Percentiles rank a stretch among this genome's conserved stretches.
These are phyloP conservation scores for Didymella glomerata DNA, from an alignment of 2,329 filamentous ascomycete species.

Conservation along the genomic window DNA sequence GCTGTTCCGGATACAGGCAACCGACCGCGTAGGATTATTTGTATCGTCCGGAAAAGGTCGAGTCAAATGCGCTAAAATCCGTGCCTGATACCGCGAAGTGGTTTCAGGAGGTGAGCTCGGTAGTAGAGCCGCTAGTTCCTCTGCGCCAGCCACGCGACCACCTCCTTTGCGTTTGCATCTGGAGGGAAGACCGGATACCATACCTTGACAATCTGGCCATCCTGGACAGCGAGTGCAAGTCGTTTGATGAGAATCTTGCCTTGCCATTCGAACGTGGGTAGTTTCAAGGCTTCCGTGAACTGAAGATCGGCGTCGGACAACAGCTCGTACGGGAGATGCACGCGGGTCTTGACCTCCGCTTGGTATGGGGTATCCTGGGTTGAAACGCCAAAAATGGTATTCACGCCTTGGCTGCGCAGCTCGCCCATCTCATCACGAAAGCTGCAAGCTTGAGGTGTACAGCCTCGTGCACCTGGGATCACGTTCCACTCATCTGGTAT, in stretches of 20 bases:
- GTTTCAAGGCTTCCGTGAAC: slow-evolving; percentile 44
- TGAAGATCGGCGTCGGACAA: slow-evolving; percentile 53
- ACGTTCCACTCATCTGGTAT: slow-evolving; percentile 54
- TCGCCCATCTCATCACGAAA: slow-evolving; percentile 49
- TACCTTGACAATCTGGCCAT: slow-evolving; percentile 53
- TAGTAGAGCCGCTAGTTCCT: slow-evolving; percentile 35
- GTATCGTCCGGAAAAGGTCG: slow-evolving; percentile 13
- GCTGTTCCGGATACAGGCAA: slow-evolving; percentile 4
- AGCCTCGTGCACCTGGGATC: slow-evolving; percentile 56
- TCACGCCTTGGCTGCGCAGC: slow-evolving; percentile 28
- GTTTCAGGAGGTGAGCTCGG: slow-evolving; percentile 36
- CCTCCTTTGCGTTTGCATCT: slow-evolving; percentile 51
- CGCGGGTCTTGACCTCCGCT: slow-evolving; percentile 48
- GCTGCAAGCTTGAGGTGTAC: slow-evolving; percentile 55
- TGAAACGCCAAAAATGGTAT: slow-evolving; percentile 52
- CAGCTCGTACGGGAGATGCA: slow-evolving; percentile 53
- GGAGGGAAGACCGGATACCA: slow-evolving; percentile 58
- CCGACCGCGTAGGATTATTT: slow-evolving; percentile 6
- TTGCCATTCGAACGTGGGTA: slow-evolving; percentile 55
- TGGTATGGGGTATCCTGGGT: slow-evolving; percentile 55
- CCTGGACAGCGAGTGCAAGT: slow-evolving; percentile 51
- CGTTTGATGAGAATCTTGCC: slow-evolving; percentile 50
- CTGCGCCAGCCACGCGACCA: slow-evolving; percentile 46
- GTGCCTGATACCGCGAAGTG: slow-evolving; percentile 26
- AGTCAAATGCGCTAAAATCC: slow-evolving; percentile 32